Conservation (phyloP, 1,284 basidiomycete genomes). For the Tilletiopsis washingtonensis region DNA sequence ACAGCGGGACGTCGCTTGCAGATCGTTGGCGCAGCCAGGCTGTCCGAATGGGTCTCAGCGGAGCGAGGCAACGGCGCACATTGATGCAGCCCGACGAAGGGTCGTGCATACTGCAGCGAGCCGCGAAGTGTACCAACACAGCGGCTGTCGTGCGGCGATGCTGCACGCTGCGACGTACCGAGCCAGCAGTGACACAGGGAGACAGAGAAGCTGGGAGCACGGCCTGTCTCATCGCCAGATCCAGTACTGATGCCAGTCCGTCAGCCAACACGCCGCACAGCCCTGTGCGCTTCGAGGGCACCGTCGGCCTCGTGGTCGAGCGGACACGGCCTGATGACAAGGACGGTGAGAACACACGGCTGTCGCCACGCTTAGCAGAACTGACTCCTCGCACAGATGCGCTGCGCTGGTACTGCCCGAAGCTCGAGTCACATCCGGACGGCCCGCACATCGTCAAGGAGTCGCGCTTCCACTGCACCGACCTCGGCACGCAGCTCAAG, state of each 20-base stretch:
- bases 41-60: not conserved
- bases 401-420: conserved; percentile 87
- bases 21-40: too few species aligned
- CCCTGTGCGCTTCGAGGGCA: conserved; percentile 80
- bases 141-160: not conserved
- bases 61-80: too few species aligned
- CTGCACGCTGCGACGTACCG: not conserved
- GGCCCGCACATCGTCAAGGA: conserved; percentile 74
- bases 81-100: not conserved
- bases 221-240: too few species aligned
- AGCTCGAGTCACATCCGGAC: conserved; percentile 55
- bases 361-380: not conserved
- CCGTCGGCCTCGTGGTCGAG: conserved; percentile 89
- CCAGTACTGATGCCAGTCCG: not conserved
- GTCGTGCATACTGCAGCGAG: not conserved
- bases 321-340: conserved; percentile 62
- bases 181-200: too few species aligned
- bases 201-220: too few species aligned
- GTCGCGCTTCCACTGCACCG: conserved; percentile 77
- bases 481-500: conserved; percentile 88
- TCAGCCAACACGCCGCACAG: conserved; percentile 81
- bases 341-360: conserved; percentile 5
- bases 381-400: conserved; percentile 57
- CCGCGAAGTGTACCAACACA: not conserved
- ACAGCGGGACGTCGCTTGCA: too few species aligned